Evolutionary conservation across 805 yeast genomes (phyloP).

Genomic region (Starmera caribaea): DNA sequence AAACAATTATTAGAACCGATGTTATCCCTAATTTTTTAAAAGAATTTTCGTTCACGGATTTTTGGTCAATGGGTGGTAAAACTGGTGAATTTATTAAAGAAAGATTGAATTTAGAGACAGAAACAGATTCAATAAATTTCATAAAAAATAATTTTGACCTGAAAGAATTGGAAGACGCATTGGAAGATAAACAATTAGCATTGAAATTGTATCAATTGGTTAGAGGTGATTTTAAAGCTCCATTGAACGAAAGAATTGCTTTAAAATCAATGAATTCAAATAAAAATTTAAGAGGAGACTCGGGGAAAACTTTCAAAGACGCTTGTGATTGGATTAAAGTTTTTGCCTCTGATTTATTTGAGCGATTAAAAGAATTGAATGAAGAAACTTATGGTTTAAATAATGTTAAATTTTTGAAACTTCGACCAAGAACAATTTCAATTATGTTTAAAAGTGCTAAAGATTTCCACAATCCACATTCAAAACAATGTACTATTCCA

Average conservation of each 20-base stretch:
- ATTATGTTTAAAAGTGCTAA: conserved; percentile 25
- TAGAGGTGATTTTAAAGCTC: conserved; percentile 50
- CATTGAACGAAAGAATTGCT: conserved; percentile 47
- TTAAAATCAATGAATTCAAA: conserved; percentile 84
- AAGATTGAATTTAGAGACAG: conserved; percentile 42
- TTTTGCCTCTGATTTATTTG: conserved; percentile 68
- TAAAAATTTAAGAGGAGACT: conserved; percentile 60
- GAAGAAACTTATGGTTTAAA: conserved; percentile 33
- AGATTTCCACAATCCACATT: conserved; percentile 17
- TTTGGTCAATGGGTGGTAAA: conserved; percentile 91
- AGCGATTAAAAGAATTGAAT: conserved; percentile 68
- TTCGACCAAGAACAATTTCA: conserved; percentile 39
- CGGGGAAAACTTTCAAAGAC: conserved; percentile 45
- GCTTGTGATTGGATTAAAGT: conserved; percentile 67
- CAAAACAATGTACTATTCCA: conserved; percentile 25
- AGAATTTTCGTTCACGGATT: conserved; percentile 56
- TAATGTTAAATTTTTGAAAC: conserved; percentile 5
- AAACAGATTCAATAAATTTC: conserved; percentile 31
- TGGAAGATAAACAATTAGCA: conserved; percentile 40
- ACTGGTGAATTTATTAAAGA: conserved; percentile 51
- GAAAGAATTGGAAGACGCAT: conserved; percentile 25
- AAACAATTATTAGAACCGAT: conserved; percentile 55
- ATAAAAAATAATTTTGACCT: conserved; percentile 41
- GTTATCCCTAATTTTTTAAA: conserved; percentile 44
- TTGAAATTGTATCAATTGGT: conserved; percentile 48